These are phyloP conservation scores for Coniella vitis DNA, from an alignment of 2,329 filamentous ascomycete genomes.

Conservation along the genomic window DNA sequence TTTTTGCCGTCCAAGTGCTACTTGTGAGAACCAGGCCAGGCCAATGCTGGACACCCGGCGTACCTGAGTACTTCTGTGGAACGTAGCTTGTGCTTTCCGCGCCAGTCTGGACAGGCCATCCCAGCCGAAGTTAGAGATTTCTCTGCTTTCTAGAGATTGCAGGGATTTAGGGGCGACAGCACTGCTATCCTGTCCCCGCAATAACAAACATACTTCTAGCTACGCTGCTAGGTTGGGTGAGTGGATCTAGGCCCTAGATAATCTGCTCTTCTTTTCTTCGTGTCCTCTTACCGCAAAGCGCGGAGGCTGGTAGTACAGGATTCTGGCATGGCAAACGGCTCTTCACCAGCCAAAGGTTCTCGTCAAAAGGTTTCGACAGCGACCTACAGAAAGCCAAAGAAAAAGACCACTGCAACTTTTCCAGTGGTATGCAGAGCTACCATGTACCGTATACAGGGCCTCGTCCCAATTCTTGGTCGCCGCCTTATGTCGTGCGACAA, in stretches of 20 bases:
- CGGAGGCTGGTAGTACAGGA: not conserved
- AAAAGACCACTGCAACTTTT: too few species aligned
- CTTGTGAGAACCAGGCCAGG: not conserved
- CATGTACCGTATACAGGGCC: too few species aligned
- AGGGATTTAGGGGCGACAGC: constrained; percentile 1
- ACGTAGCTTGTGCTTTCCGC: not conserved
- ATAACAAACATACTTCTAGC: not conserved
- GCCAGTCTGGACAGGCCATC: not conserved
- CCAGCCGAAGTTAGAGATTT: constrained; percentile 1
- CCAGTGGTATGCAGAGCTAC: too few species aligned
- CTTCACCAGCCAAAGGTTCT: too few species aligned
- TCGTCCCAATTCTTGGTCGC: too few species aligned
- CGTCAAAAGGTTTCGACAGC: too few species aligned
- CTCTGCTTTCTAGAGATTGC: not conserved
- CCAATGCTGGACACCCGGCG: not conserved
- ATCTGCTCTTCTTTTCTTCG: not conserved
- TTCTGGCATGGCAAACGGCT: too few species aligned
- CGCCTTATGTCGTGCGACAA: not conserved
- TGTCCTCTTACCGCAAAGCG: not conserved
- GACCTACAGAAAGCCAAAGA: not conserved
- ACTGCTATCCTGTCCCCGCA: too few species aligned
- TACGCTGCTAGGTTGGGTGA: too few species aligned
- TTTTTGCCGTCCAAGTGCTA: constrained; percentile 1
- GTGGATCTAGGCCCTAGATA: not conserved
- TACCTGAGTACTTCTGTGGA: not conserved